phyloP scores from a whole-genome alignment of 352 stramenopile genomes.

The Pilasporangium apinafurcum region DNA sequence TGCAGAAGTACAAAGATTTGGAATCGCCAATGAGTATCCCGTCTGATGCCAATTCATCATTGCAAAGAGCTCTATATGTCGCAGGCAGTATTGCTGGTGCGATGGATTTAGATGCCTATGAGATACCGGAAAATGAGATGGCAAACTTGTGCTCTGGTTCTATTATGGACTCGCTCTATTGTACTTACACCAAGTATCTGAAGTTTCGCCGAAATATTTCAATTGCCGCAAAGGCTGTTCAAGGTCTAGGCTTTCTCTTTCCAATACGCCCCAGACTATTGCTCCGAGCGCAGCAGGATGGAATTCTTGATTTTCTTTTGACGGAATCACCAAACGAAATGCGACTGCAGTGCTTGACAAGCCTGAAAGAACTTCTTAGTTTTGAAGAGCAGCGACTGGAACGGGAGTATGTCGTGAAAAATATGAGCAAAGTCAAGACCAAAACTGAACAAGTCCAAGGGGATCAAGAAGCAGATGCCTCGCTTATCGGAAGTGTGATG shows the following conservation, averaged over 20 bases:
- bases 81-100: constrained; percentile 56
- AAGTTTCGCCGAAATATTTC: constrained; percentile 27
- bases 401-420: constrained; percentile 28
- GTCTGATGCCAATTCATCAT: constrained; percentile 24
- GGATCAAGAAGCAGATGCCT: constrained; percentile 81
- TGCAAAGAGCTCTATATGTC: constrained; percentile 76
- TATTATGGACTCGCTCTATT: constrained; percentile 59
- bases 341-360: constrained; percentile 66
- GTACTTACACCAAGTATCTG: constrained; percentile 45
- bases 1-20: constrained; percentile 38
- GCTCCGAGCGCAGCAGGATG: constrained; percentile 67
- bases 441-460: constrained; percentile 76
- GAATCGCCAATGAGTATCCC: constrained; percentile 27
- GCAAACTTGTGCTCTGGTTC: constrained; percentile 34
- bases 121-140: constrained; percentile 14
- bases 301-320: constrained; percentile 46
- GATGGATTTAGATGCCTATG: constrained; percentile 55
- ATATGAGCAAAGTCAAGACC: constrained; percentile 44
- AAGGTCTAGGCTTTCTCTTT: constrained; percentile 81
- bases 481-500: constrained; percentile 84
- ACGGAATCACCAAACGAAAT: constrained; percentile 26
- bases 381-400: constrained; percentile 68
- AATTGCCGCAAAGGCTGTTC: constrained; percentile 67
- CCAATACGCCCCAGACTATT: constrained; percentile 56
- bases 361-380: constrained; percentile 64